Conservation (phyloP, 2,329 filamentous ascomycete genomes). For the Beauveria asiatica region DNA sequence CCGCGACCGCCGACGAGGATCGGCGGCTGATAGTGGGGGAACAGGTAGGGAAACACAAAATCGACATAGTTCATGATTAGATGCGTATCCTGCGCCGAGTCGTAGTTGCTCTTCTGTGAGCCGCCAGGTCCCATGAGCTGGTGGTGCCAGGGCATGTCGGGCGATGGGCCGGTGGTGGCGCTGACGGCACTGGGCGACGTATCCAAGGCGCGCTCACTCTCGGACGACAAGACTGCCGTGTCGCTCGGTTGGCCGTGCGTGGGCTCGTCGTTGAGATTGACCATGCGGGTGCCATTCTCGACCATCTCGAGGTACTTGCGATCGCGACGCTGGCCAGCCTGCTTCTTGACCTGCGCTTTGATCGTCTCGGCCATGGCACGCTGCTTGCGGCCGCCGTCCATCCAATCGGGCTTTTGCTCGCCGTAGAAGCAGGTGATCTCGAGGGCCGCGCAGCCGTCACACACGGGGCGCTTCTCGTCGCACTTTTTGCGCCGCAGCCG, state of each 20-base stretch:
- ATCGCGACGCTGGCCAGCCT: conserved; percentile 41
- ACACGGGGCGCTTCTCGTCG: conserved; percentile 44
- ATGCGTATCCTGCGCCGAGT: conserved; percentile 22
- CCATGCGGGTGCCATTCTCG: conserved; percentile 21
- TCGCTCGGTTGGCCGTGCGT: conserved; percentile 11
- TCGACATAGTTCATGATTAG: conserved; percentile 53
- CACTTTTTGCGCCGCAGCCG: conserved; percentile 54
- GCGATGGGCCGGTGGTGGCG: conserved; percentile 17
- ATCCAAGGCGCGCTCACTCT: conserved; percentile 1
- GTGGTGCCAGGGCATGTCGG: conserved; percentile 25
- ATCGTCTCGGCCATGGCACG: conserved; percentile 42
- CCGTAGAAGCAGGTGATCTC: conserved; percentile 48
- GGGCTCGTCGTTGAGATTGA: conserved; percentile 11
- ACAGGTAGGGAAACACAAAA: conserved; percentile 53
- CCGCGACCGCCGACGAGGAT: conserved; percentile 48
- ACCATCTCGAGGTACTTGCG: conserved; percentile 38
- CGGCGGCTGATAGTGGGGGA: conserved; percentile 52
- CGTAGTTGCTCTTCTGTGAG: conserved; percentile 14
- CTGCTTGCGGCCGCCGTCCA: conserved; percentile 43
- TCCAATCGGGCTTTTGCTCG: conserved; percentile 47
- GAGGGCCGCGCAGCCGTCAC: conserved; percentile 41
- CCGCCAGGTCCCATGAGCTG: conserved; percentile 16
- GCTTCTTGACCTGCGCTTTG: conserved; percentile 49
- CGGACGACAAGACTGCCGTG: not conserved
- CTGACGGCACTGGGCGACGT: conserved; percentile 3